Evolutionary conservation across 805 yeast species (phyloP).

Genomic region (Kuraishia cidri): DNA sequence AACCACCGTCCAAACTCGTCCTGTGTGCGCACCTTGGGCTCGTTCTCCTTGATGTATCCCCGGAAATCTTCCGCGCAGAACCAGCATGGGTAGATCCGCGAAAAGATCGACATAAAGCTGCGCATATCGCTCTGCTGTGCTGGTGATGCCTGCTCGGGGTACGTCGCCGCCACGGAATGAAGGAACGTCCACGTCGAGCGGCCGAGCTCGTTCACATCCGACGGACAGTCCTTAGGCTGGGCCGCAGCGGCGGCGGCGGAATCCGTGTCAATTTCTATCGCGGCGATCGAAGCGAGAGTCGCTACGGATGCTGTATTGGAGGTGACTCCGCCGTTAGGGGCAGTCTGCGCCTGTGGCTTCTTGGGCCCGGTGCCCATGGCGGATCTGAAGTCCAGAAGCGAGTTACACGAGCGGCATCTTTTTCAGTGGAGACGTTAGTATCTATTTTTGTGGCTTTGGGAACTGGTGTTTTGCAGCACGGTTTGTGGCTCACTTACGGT

Average conservation of each 20-base stretch:
- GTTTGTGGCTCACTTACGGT: slow-evolving; percentile 53
- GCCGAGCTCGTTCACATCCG: slow-evolving; percentile 78
- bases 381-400: slow-evolving; percentile 69
- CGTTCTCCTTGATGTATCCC: slow-evolving; percentile 40
- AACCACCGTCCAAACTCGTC: slow-evolving; percentile 86
- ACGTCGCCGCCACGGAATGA: slow-evolving; percentile 84
- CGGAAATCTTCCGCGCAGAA: slow-evolving; percentile 84
- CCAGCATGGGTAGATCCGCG: slow-evolving; percentile 88
- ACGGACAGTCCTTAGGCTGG: slow-evolving; percentile 57
- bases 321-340: slow-evolving; percentile 3
- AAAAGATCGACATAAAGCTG: slow-evolving; percentile 60
- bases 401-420: slow-evolving; percentile 79
- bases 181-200: slow-evolving; percentile 86
- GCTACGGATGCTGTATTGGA: slow-evolving; percentile 10
- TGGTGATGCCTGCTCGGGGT: slow-evolving; percentile 60
- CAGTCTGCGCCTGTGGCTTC: slow-evolving; percentile 2
- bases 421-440: too few species aligned
- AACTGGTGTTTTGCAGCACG: not conserved
- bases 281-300: slow-evolving; percentile 10
- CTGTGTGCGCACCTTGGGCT: slow-evolving; percentile 53
- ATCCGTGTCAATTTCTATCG: slow-evolving; percentile 14
- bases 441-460: slow-evolving; percentile 5
- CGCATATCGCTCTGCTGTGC: slow-evolving; percentile 64
- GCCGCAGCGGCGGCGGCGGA: too few species aligned
- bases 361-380: slow-evolving; percentile 25